phyloP scores from a whole-genome alignment of 257 asterid genomes.

The Datura wrightii region DNA sequence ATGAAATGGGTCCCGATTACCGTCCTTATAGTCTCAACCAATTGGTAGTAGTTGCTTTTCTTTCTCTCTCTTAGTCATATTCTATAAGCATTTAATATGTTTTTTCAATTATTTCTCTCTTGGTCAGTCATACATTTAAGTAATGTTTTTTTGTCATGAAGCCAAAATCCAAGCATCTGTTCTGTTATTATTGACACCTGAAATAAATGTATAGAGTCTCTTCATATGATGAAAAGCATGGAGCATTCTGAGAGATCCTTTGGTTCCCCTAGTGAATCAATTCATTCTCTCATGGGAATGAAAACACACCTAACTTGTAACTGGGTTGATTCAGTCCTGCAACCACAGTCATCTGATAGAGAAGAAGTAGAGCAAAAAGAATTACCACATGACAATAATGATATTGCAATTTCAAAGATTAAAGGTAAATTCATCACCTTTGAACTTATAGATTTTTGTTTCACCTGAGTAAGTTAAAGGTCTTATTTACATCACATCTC shows the following conservation, averaged over 20 bases:
- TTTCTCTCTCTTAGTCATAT: not conserved
- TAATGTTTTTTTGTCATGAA: slow-evolving; percentile 24
- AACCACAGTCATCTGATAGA: not conserved
- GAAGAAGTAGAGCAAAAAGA: not conserved
- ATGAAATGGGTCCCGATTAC: not conserved
- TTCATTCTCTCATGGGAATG: slow-evolving; percentile 32
- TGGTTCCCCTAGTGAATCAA: slow-evolving; percentile 22
- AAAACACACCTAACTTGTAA: slow-evolving; percentile 21
- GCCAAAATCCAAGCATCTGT: slow-evolving; percentile 31
- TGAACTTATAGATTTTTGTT: not conserved
- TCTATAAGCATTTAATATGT: not conserved
- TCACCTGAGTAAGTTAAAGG: too few species aligned
- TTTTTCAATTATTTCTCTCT: slow-evolving; percentile 7
- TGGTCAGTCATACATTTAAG: slow-evolving; percentile 14
- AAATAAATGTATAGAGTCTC: slow-evolving; percentile 13
- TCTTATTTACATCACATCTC: not conserved
- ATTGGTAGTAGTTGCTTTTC: not conserved
- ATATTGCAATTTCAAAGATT: slow-evolving; percentile 16
- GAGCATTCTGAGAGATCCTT: slow-evolving; percentile 27
- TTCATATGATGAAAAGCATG: slow-evolving; percentile 24
- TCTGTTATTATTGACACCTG: slow-evolving; percentile 26
- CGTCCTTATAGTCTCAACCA: slow-evolving; percentile 22
- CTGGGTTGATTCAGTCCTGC: slow-evolving; percentile 34
- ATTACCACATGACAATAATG: not conserved
- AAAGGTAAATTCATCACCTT: slow-evolving; percentile 20